These are phyloP conservation scores for Thozetella sp. DNA, from an alignment of 495 filamentous ascomycete genomes.

Conservation along the genomic window DNA sequence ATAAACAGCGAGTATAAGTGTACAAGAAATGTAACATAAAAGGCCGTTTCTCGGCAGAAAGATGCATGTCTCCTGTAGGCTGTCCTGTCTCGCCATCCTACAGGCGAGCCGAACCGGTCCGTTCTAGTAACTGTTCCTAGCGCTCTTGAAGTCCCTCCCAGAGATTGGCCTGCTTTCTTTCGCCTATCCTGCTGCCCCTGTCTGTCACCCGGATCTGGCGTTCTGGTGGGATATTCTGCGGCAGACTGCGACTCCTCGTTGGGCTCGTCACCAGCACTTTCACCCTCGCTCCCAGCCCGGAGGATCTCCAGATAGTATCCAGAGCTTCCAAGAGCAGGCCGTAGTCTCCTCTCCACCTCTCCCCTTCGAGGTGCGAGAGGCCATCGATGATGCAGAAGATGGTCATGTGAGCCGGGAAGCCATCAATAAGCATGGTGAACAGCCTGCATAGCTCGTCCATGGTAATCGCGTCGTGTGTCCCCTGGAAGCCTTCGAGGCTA, in stretches of 20 bases:
- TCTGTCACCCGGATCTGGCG: not conserved
- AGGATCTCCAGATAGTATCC: not conserved
- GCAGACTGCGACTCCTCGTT: slow-evolving; percentile 7
- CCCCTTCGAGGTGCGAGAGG: slow-evolving; percentile 6
- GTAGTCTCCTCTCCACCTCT: slow-evolving; percentile 7
- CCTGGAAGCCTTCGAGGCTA: slow-evolving; percentile 2
- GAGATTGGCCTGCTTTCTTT: not conserved
- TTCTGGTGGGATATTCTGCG: not conserved
- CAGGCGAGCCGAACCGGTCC: no score
- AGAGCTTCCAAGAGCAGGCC: slow-evolving; percentile 2
- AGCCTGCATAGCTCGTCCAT: slow-evolving; percentile 6
- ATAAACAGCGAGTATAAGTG: no score
- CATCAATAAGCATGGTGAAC: slow-evolving; percentile 3
- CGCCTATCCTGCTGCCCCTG: not conserved
- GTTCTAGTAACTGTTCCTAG: no score
- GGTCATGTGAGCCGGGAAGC: slow-evolving; percentile 5
- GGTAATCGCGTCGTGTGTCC: slow-evolving; percentile 2
- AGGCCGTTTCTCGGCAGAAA: no score
- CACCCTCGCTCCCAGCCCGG: slow-evolving; percentile 1
- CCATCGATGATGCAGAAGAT: slow-evolving; percentile 12
- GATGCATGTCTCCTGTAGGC: no score
- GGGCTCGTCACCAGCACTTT: slow-evolving; percentile 16
- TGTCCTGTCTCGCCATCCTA: no score
- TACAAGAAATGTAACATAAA: no score
- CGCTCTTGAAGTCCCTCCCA: not conserved